Evolutionary conservation across 2,329 filamentous ascomycete species (phyloP), one percentile per base, ranked within the genome.

Genomic region (Trichoderma hamatum): DNA sequence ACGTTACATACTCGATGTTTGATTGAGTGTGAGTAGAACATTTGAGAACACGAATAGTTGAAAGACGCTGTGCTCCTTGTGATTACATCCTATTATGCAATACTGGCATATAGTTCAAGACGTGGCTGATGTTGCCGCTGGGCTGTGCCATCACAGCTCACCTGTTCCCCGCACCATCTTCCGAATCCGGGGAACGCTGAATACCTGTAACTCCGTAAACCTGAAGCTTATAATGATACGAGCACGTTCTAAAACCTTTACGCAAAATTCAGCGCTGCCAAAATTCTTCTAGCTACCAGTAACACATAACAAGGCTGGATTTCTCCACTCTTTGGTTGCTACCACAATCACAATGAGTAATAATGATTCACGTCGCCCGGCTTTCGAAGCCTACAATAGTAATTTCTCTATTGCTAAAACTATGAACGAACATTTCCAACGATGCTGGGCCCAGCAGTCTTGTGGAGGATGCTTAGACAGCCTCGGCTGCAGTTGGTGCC

Each of bases 361-460:
- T 34, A 21, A 55, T 16, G 39, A 30, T 19, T 58, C 69, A 19
- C 51, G 63, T 7, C 19, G 32, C 24, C 32, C 32, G 3, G 54
- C 32, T 1, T 62, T 72, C 1, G 68, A 71, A 21, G 70, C 67
- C 10, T 67, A 73, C 5, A 73, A 74, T 16, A 67, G 69, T 68
- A 81, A 81, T 65, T 79, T 81, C 54, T 78, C 76, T 4, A 68
- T 71, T 55, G 65, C 70, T 26, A 72, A 76, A 36, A 65, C 67
- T 21, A 71, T 79, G 28, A 76, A 81, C 46, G 78, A 80, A 14
- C 82, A 84, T 70, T 76, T 87, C 30, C 74, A 76, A 26, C 80
- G 83, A 62, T 88, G 85, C 75, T 88, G 85, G 86, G 75, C 76
- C 13, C 81, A 80, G 32, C 82, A 86, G 72, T 80, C 82, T 49